These are phyloP conservation scores for Cryphonectria carpinicola DNA, from an alignment of 2,329 filamentous ascomycete species.

Conservation along the genomic window DNA sequence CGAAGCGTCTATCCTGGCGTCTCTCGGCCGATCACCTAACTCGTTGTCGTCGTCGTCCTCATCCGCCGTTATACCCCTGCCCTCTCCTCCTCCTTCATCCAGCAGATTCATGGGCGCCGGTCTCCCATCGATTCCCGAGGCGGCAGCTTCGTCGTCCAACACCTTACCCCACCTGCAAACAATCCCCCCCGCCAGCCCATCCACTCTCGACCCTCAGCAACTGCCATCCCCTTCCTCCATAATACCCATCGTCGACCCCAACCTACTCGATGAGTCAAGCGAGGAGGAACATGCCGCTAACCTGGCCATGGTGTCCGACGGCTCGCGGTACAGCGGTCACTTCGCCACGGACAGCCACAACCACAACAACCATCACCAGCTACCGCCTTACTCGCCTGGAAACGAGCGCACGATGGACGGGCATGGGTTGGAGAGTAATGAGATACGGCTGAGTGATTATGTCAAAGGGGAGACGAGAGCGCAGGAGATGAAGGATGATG, in stretches of 20 bases:
- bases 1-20: constrained; percentile 7
- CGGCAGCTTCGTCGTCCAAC: not conserved
- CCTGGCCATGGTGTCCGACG: constrained; percentile 39
- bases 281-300: constrained; percentile 36
- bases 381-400: constrained; percentile 27
- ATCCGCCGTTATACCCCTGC: not conserved
- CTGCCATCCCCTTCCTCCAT: not conserved
- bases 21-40: not conserved
- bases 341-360: constrained; percentile 21
- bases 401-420: constrained; percentile 41
- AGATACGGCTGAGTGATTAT: constrained; percentile 43
- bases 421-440: constrained; percentile 41
- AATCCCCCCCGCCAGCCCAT: not conserved
- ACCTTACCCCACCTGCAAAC: not conserved
- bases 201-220: not conserved
- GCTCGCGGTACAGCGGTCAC: constrained; percentile 32
- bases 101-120: constrained; percentile 3
- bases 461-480: constrained; percentile 43
- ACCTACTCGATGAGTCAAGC: constrained; percentile 2
- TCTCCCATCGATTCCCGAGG: constrained; percentile 10
- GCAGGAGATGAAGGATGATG: constrained; percentile 41
- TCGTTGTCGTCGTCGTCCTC: not conserved
- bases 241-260: not conserved
- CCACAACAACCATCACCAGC: not conserved
- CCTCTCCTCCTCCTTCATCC: constrained; percentile 1